phyloP scores from a whole-genome alignment of 306 rosid genomes.

The Hylodesmum podocarpum region DNA sequence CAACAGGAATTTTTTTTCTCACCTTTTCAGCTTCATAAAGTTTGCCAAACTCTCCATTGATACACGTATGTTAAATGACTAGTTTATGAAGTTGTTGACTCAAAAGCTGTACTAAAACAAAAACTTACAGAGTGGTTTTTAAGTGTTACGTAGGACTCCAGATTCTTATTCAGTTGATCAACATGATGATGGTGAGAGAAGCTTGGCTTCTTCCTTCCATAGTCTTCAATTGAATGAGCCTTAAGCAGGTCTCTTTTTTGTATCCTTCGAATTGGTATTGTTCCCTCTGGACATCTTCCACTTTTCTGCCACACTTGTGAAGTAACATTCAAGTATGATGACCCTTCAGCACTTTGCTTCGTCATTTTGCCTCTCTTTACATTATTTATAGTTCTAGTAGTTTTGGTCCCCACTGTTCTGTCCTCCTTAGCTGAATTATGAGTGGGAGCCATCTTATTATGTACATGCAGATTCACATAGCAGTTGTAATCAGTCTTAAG shows the following conservation, averaged over 20 bases:
- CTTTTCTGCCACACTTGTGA: slow-evolving; percentile 66
- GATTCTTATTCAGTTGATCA: slow-evolving; percentile 8
- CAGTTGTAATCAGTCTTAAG: background rate
- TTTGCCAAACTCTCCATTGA: too few relatives aligned
- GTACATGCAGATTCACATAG: background rate
- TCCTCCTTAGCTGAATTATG: slow-evolving; percentile 30
- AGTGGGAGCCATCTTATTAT: slow-evolving; percentile 57
- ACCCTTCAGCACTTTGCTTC: slow-evolving; percentile 34
- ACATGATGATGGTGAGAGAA: slow-evolving; percentile 13
- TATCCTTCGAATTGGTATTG: slow-evolving; percentile 65
- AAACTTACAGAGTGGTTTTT: slow-evolving; percentile 57
- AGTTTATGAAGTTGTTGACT: background rate
- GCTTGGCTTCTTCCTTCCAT: slow-evolving; percentile 58
- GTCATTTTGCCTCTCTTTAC: slow-evolving; percentile 8
- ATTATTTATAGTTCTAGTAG: slow-evolving; percentile 6
- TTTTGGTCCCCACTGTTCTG: background rate
- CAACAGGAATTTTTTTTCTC: too few relatives aligned
- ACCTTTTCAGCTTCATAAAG: too few relatives aligned
- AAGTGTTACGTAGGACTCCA: slow-evolving; percentile 4
- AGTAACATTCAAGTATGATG: background rate
- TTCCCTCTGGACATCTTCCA: slow-evolving; percentile 72
- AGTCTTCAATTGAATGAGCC: slow-evolving; percentile 47
- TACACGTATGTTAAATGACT: background rate
- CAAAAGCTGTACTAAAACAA: background rate
- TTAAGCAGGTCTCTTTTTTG: slow-evolving; percentile 39